A percentile compares a stretch with the other conserved stretches of the same genome.
These are phyloP conservation scores for Teunomyces barrocoloradensis DNA, from an alignment of 805 yeast genomes.

Conservation along the genomic window DNA sequence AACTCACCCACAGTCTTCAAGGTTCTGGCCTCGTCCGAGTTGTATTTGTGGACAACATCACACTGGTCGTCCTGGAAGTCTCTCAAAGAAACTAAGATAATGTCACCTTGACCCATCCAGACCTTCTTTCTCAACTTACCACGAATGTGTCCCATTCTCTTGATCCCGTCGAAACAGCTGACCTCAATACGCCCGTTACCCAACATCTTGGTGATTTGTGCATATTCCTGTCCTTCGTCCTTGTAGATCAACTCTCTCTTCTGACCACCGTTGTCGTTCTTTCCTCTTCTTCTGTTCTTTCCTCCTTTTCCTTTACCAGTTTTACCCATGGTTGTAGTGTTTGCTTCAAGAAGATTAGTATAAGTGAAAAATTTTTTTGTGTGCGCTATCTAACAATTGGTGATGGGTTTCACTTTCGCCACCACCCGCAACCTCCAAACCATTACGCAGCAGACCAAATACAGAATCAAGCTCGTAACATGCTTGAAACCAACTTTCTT, in stretches of 20 bases:
- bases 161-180: constrained; percentile 87
- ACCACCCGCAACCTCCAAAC: too few species aligned
- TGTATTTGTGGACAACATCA: constrained; percentile 95
- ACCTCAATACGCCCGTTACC: constrained; percentile 98
- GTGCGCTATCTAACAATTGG: constrained; percentile 1
- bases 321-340: constrained; percentile 57
- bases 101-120: constrained; percentile 99
- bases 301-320: constrained; percentile 81
- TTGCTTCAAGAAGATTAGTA: not conserved
- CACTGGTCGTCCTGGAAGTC: constrained; percentile 98
- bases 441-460: too few species aligned
- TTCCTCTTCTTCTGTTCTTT: constrained; percentile 96
- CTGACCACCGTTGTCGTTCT: constrained; percentile 86
- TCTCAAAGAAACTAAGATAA: constrained; percentile 90
- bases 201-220: constrained; percentile 96
- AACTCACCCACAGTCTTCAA: constrained; percentile 94
- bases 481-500: too few species aligned
- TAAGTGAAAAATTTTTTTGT: constrained; percentile 1
- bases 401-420: not conserved
- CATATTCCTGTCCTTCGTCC: constrained; percentile 98
- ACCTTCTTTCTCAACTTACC: constrained; percentile 99
- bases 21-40: constrained; percentile 97
- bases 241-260: constrained; percentile 90
- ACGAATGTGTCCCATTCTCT: constrained; percentile 96
- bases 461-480: too few species aligned